Base-by-base conservation (phyloP, 2,329 filamentous ascomycete species). In the Penicillium palitans region DNA sequence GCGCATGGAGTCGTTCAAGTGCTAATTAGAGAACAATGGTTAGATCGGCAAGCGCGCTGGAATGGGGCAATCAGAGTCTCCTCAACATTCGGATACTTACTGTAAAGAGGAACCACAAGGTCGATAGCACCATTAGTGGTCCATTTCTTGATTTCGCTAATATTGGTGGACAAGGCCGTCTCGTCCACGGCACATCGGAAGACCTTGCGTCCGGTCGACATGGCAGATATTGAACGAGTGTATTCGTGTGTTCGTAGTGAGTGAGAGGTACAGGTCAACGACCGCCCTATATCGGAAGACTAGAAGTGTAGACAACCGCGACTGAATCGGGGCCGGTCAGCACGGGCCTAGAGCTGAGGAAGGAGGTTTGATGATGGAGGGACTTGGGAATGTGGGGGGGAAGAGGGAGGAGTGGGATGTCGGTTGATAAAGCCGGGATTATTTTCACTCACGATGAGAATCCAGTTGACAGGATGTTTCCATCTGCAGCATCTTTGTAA, bases 171-270 rank as follows among this genome's bases (percentile, higher is more conserved):
- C 56, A 83, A 68, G 48, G 79, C 79, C 51, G 80, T 82, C 64
- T 81, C 80, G 67, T 83, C 81, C 61, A 81, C 78, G 61, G 82
- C 78, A 72, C 80, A 82, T 69, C 80, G 77, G 63, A 81, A 79
- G 63, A 78, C 73, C 67, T 79, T 80, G 64, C 75, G 75, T 65
- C 68, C 74, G 58, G 74, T 66, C 62, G 76, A 73, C 76, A 78
- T 78, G 65, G 58, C 63, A 59, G 64, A 63, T 56, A 54, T 41
- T 52, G 56, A 52, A 37, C 17, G 51, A 21, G 13, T 19, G 29
- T 52, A 29, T 45, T 57, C 33, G 60, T 55, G 13, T 55, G 25
- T 40, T 57, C 25, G 59, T 57, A 49, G 17, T 27, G 47, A 60
- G 55, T 50, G 47, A 52, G 37, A 57, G 50, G 52, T 55, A 58